Base-by-base conservation (phyloP, 208 protist species). In the Naegleria lovaniensis region DNA sequence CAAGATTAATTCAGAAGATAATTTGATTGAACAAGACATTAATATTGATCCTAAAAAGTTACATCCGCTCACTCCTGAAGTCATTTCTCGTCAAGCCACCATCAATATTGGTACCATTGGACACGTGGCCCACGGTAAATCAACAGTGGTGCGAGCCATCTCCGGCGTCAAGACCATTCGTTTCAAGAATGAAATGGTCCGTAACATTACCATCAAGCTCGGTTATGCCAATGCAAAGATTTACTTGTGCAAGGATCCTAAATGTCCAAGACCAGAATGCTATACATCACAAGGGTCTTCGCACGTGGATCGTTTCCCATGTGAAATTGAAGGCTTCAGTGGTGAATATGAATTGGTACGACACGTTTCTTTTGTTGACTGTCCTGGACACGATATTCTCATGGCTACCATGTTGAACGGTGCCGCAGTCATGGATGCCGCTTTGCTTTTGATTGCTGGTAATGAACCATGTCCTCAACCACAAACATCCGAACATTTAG, bases 351-450 rank as follows among this genome's bases (percentile, higher is more conserved):
- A 92, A 89, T 94, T 98, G 88, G 93, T 93, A 88, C 94, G 97
- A 58, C 98, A 99, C 93, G 98, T 99, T 83, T 99, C 98, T 59
- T 99, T 99, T 94, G 98, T 99, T 36, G 98, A 99, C 95, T 99
- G 98, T 94, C 98, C 98, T 76, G 98, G 98, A 89, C 99, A 99
- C 96, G 99, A 99, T 95, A 98, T 99, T 94, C 97, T 99, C 76
- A 99, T 99, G 99, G 98, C 99, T 39, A 99, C 99, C 83, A 99
- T 99, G 99, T 96, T 99, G 55, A 99, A 99, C 97, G 99, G 98
- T 90, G 99, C 99, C 36, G 98, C 99, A 91, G 99, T 99, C 92
- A 99, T 99, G 99, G 99, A 99, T 93, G 99, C 99, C 29, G 99
- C 99, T 15, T 93, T 99, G 52, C 95, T 99, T 48, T 96, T 99